Conservation (phyloP, 352 stramenopile species). For the Elongisporangium undulatum region DNA sequence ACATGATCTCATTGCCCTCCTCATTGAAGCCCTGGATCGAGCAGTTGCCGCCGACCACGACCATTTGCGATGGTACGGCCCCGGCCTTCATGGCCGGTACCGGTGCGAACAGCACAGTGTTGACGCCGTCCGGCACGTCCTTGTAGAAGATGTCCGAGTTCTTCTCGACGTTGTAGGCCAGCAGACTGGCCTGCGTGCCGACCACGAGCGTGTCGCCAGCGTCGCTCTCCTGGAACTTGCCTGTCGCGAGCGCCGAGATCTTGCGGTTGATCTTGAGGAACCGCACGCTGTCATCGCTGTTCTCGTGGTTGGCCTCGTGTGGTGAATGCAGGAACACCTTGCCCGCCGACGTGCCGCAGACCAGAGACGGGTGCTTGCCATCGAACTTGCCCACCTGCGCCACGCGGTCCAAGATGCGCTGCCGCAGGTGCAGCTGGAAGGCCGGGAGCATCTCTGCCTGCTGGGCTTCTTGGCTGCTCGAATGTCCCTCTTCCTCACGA, state of each 20-base stretch:
- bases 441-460: slow-evolving; percentile 50
- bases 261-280: slow-evolving; percentile 93
- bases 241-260: slow-evolving; percentile 73
- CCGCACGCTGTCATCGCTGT: slow-evolving; percentile 41
- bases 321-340: slow-evolving; percentile 92
- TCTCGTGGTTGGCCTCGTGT: slow-evolving; percentile 59
- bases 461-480: not conserved
- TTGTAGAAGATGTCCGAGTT: slow-evolving; percentile 95
- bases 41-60: slow-evolving; percentile 91
- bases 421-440: slow-evolving; percentile 80
- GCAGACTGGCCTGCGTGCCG: slow-evolving; percentile 85
- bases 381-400: slow-evolving; percentile 81
- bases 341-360: slow-evolving; percentile 81
- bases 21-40: slow-evolving; percentile 86
- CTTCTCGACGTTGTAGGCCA: slow-evolving; percentile 91
- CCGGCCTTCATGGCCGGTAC: slow-evolving; percentile 29
- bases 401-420: slow-evolving; percentile 72
- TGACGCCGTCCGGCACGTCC: slow-evolving; percentile 81
- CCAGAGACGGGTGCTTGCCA: slow-evolving; percentile 67
- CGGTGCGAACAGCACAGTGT: slow-evolving; percentile 74
- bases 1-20: slow-evolving; percentile 84
- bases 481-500: slow-evolving; percentile 1
- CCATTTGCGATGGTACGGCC: slow-evolving; percentile 50
- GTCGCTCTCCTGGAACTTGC: slow-evolving; percentile 60
- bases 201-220: slow-evolving; percentile 82